Percentiles rank a stretch among this genome's conserved stretches.
Evolutionary conservation across 306 rosid genomes (phyloP).

Genomic region (Vigna hirtella): DNA sequence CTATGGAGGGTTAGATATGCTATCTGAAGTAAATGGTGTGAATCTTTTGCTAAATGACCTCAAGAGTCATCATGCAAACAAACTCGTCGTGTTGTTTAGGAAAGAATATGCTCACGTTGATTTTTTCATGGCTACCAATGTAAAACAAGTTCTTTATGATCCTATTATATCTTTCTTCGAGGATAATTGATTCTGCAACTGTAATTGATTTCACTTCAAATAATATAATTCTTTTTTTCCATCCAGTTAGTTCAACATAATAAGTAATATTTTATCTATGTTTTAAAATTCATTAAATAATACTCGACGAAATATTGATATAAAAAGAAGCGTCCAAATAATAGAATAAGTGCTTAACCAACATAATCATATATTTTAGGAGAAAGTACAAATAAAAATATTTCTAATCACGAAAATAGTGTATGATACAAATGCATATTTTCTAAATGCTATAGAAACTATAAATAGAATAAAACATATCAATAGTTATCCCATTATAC

Average conservation of each 20-base stretch:
- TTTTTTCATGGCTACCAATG: constrained; percentile 63
- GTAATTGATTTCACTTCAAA: no score
- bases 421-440: no score
- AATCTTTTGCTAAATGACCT: constrained; percentile 57
- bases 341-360: no score
- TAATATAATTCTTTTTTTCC: background rate
- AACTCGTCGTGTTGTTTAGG: constrained; percentile 49
- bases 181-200: constrained; percentile 36
- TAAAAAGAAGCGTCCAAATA: no score
- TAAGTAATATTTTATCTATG: no score
- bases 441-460: no score
- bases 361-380: no score
- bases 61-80: constrained; percentile 53
- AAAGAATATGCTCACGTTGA: constrained; percentile 73
- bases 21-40: constrained; percentile 63
- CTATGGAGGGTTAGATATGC: constrained; percentile 62
- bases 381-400: no score
- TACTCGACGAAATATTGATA: no score
- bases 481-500: no score
- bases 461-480: no score
- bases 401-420: no score
- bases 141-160: constrained; percentile 60
- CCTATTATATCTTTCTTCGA: constrained; percentile 60
- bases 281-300: background rate
- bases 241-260: background rate